Conservation (phyloP, 2,329 filamentous ascomycete species). For the Arthrinium phaeospermum region DNA sequence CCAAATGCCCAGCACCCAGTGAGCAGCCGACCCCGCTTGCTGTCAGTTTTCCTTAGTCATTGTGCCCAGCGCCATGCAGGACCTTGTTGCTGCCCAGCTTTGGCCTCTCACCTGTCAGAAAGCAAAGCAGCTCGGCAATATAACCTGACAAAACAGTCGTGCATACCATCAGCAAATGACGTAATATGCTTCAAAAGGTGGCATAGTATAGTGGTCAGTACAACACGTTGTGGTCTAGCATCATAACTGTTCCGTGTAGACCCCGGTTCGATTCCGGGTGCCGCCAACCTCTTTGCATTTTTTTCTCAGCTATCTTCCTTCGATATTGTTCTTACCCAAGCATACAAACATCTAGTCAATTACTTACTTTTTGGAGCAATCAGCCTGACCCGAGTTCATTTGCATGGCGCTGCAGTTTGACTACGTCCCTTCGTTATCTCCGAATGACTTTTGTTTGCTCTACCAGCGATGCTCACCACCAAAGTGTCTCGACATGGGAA, state of each 20-base stretch:
- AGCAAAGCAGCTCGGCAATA: not conserved
- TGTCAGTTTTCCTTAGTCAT: not conserved
- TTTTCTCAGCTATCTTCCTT: not conserved
- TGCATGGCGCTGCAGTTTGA: not conserved
- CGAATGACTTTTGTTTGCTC: not conserved
- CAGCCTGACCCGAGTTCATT: not conserved
- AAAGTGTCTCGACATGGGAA: too few species aligned
- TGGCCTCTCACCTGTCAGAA: not conserved
- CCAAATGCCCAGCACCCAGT: not conserved
- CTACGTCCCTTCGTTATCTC: not conserved
- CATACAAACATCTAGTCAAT: not conserved
- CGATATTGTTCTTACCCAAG: too few species aligned
- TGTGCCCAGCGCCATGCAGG: not conserved
- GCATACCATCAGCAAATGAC: not conserved
- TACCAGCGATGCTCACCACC: not conserved
- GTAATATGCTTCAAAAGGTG: conserved; percentile 13
- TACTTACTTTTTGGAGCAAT: not conserved
- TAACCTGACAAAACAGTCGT: not conserved
- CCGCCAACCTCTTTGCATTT: conserved; percentile 11
- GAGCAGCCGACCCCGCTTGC: not conserved
- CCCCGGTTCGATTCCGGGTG: conserved; percentile 24
- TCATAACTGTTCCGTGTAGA: conserved; percentile 21
- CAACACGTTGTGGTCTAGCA: conserved; percentile 17
- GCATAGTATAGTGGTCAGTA: conserved; percentile 24
- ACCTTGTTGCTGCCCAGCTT: not conserved